These are phyloP conservation scores for Globisporangium polare DNA, from an alignment of 352 stramenopile species.

Conservation along the genomic window DNA sequence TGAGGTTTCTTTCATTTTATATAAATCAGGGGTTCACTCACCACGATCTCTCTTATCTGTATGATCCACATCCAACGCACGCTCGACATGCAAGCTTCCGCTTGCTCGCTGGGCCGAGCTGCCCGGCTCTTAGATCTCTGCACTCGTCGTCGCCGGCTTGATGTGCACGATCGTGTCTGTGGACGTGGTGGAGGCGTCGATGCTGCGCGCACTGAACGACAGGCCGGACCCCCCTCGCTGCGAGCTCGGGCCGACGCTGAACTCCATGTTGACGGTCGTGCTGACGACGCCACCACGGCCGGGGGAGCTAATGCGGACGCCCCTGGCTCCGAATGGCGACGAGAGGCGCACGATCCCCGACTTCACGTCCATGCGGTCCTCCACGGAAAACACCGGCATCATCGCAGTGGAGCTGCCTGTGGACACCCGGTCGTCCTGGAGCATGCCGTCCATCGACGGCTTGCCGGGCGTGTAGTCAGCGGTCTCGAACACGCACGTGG, in stretches of 20 bases:
- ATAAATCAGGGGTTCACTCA: not conserved
- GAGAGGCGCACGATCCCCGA: constrained; percentile 13
- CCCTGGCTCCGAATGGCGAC: constrained; percentile 13
- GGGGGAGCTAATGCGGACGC: constrained; percentile 14
- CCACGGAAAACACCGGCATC: constrained; percentile 11
- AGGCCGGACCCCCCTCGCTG: not conserved
- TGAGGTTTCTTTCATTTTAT: not conserved
- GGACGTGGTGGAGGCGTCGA: not conserved
- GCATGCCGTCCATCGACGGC: constrained; percentile 13
- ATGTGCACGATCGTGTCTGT: constrained; percentile 4
- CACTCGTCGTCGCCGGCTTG: not conserved
- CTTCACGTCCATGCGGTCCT: constrained; percentile 8
- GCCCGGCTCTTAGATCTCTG: constrained; percentile 1
- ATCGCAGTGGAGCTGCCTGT: constrained; percentile 12
- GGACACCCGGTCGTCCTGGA: constrained; percentile 13
- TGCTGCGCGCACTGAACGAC: not conserved
- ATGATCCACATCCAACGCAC: not conserved
- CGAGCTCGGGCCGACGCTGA: constrained; percentile 5
- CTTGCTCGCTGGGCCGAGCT: not conserved
- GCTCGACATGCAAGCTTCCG: not conserved
- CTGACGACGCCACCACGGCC: not conserved
- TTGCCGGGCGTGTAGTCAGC: constrained; percentile 11
- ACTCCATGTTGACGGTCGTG: constrained; percentile 13
- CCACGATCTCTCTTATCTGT: not conserved
- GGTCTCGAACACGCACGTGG: constrained; percentile 15